Conservation (phyloP, 108 stramenopile genomes). For the Cyclostephanos invisitatus region DNA sequence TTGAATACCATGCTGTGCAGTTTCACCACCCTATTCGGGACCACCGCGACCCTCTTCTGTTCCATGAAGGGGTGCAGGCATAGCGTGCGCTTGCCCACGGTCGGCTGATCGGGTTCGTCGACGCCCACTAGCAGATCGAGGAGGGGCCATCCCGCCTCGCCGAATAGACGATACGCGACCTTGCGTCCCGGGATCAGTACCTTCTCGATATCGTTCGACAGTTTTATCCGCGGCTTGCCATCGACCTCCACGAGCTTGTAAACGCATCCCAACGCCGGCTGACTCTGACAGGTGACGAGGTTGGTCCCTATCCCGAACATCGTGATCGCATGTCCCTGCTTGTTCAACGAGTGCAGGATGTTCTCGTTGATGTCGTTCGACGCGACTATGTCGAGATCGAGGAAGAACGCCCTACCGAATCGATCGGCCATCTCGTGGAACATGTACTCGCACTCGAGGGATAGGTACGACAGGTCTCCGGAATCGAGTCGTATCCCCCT, state of each 20-base stretch:
- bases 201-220: conserved; percentile 90
- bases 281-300: conserved; percentile 98
- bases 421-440: conserved; percentile 58
- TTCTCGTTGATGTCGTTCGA: conserved; percentile 98
- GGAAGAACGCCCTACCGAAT: conserved; percentile 56
- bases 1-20: conserved; percentile 90
- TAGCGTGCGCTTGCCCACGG: conserved; percentile 63
- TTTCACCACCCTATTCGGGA: conserved; percentile 68
- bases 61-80: conserved; percentile 93
- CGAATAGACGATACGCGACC: conserved; percentile 88
- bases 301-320: conserved; percentile 98
- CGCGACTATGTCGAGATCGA: conserved; percentile 86
- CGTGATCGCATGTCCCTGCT: conserved; percentile 91
- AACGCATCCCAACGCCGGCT: conserved; percentile 98
- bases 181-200: conserved; percentile 87
- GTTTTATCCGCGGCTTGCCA: conserved; percentile 91
- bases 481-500: conserved; percentile 93
- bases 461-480: conserved; percentile 93
- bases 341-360: conserved; percentile 65
- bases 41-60: conserved; percentile 79
- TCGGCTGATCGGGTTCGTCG: conserved; percentile 66
- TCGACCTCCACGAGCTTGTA: conserved; percentile 92
- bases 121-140: conserved; percentile 81
- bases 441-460: conserved; percentile 55
- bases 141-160: conserved; percentile 70